Conservation (phyloP, 2,329 filamentous ascomycete species). For the Exophiala phaeomuriformis region DNA sequence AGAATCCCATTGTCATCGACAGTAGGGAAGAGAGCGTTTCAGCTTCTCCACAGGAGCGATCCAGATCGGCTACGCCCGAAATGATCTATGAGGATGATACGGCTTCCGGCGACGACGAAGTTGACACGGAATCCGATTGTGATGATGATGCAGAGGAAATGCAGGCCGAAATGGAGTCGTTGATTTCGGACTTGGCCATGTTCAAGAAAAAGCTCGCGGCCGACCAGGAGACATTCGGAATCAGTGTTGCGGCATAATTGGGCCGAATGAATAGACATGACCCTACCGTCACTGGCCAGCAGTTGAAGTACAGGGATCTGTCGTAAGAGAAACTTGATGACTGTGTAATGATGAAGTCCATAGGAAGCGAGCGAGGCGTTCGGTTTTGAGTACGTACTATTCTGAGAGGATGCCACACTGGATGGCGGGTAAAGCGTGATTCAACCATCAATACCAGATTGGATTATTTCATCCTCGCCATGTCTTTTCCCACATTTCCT, state of each 20-base stretch:
- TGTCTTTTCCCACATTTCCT: no score
- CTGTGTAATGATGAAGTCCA: neutral
- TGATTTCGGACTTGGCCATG: conserved; percentile 70
- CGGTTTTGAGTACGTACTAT: neutral
- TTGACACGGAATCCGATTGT: conserved; percentile 49
- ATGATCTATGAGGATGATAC: conserved; percentile 32
- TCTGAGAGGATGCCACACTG: no score
- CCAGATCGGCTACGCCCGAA: conserved; percentile 21
- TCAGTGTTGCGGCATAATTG: conserved; percentile 13
- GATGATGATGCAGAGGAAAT: conserved; percentile 54
- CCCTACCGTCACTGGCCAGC: no score
- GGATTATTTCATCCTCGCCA: no score
- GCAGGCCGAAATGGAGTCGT: conserved; percentile 76
- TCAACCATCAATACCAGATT: no score
- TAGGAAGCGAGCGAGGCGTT: conserved; percentile 15
- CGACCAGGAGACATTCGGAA: conserved; percentile 44
- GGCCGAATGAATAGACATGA: neutral
- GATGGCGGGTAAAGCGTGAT: no score
- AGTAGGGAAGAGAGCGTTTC: conserved; percentile 26
- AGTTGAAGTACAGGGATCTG: neutral
- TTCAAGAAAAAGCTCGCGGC: conserved; percentile 82
- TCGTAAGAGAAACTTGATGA: neutral
- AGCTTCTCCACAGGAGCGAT: conserved; percentile 11
- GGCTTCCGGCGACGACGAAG: conserved; percentile 33
- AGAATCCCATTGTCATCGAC: conserved; percentile 72